Percentiles rank a stretch among this genome's conserved stretches.
Conservation (phyloP, 2,329 filamentous ascomycete genomes). For the Tolypocladium guangdongense region DNA sequence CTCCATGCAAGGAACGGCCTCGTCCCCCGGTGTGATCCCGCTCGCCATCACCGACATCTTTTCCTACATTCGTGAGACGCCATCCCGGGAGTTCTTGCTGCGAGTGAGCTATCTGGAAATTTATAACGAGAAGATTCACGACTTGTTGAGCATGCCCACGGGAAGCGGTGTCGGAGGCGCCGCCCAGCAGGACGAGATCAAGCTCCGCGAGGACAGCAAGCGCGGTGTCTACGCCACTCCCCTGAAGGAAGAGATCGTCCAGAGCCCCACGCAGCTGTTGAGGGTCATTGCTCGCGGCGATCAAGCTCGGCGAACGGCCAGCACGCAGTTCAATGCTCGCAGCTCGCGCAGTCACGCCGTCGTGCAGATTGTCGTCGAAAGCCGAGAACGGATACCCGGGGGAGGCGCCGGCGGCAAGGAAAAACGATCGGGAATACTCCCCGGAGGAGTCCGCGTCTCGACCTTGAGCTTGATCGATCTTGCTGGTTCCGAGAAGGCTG, state of each 20-base stretch:
- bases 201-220: constrained; percentile 91
- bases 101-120: constrained; percentile 98
- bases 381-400: constrained; percentile 69
- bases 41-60: constrained; percentile 98
- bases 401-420: constrained; percentile 25
- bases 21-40: constrained; percentile 91
- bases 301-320: constrained; percentile 77
- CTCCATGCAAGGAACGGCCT: constrained; percentile 96
- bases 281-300: constrained; percentile 93
- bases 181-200: constrained; percentile 77
- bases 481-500: constrained; percentile 90
- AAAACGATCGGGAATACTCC: constrained; percentile 59
- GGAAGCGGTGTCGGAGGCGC: constrained; percentile 42
- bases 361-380: constrained; percentile 97
- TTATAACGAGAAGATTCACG: constrained; percentile 96
- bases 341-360: constrained; percentile 97
- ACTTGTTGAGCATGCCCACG: constrained; percentile 69
- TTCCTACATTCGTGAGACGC: constrained; percentile 95
- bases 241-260: constrained; percentile 95
- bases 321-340: constrained; percentile 92
- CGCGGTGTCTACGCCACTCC: constrained; percentile 93
- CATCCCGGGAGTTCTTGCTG: constrained; percentile 83
- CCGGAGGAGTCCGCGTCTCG: constrained; percentile 88
- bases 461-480: constrained; percentile 93
- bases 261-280: constrained; percentile 89